These are phyloP conservation scores for Lactuca saligna DNA, from an alignment of 129 eudicot species.

Conservation along the genomic window DNA sequence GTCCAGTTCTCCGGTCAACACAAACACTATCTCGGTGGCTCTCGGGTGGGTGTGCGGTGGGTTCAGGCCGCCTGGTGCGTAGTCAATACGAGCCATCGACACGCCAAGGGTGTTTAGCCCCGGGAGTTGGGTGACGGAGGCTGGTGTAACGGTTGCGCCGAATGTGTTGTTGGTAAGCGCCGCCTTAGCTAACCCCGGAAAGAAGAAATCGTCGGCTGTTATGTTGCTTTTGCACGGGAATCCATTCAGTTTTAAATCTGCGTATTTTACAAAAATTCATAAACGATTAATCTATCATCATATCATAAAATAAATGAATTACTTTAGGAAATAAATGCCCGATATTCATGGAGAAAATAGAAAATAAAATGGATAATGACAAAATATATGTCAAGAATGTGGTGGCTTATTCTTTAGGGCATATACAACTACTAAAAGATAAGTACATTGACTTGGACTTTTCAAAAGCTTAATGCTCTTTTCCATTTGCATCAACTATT, in stretches of 20 bases:
- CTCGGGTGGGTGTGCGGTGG: slow-evolving; percentile 90
- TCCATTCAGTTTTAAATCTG: slow-evolving; percentile 65
- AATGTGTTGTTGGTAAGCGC: slow-evolving; percentile 53
- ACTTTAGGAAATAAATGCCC: background rate
- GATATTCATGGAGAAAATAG: background rate
- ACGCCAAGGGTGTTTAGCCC: slow-evolving; percentile 84
- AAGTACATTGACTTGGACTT: slow-evolving; percentile 16
- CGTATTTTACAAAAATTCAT: background rate
- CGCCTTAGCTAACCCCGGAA: slow-evolving; percentile 48
- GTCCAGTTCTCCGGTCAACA: slow-evolving; percentile 63
- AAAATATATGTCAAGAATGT: background rate
- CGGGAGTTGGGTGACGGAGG: slow-evolving; percentile 49
- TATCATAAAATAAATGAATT: too few relatives aligned
- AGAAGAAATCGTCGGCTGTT: slow-evolving; percentile 66
- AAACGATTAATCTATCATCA: background rate
- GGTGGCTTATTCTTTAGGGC: slow-evolving; percentile 11
- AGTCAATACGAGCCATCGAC: slow-evolving; percentile 67
- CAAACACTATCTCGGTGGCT: slow-evolving; percentile 74
- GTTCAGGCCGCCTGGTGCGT: slow-evolving; percentile 69
- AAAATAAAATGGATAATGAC: background rate
- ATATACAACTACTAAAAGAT: slow-evolving; percentile 6
- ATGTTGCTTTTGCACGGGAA: slow-evolving; percentile 55
- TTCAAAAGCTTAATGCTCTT: slow-evolving; percentile 1
- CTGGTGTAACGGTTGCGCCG: slow-evolving; percentile 55
- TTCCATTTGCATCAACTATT: background rate